Evolutionary conservation across 129 eudicot genomes (phyloP).

Genomic region (Glebionis coronaria): DNA sequence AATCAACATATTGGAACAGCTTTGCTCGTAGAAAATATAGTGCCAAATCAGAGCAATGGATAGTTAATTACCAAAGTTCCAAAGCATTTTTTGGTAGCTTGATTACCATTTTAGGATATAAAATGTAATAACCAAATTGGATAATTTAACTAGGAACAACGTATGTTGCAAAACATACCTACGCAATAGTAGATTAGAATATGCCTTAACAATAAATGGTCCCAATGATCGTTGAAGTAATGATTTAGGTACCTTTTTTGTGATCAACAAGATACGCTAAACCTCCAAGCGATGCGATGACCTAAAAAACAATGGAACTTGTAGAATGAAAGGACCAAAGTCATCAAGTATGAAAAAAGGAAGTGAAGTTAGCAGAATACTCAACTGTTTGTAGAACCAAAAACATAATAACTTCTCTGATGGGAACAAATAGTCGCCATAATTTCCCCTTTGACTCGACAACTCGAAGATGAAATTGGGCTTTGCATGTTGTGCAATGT

Average conservation of each 20-base stretch:
- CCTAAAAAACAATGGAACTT: conserved; percentile 29
- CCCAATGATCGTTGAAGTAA: too few species aligned
- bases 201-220: conserved; percentile 70
- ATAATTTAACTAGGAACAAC: too few species aligned
- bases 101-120: too few species aligned
- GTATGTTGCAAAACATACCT: conserved; percentile 23
- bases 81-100: too few species aligned
- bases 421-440: conserved; percentile 78
- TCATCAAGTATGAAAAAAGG: background rate
- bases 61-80: too few species aligned
- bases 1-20: too few species aligned
- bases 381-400: conserved; percentile 74
- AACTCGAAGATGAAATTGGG: conserved; percentile 79
- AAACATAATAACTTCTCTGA: conserved; percentile 68
- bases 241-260: conserved; percentile 69
- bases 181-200: conserved; percentile 80
- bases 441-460: conserved; percentile 54
- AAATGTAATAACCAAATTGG: too few species aligned
- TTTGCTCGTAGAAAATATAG: too few species aligned
- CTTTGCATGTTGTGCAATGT: conserved; percentile 94
- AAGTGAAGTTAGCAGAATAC: conserved; percentile 25
- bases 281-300: conserved; percentile 59
- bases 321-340: too few species aligned
- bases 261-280: conserved; percentile 54
- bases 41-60: too few species aligned